Evolutionary conservation across 2,329 filamentous ascomycete species (phyloP).

Genomic region (Pseudogymnoascus sp.): DNA sequence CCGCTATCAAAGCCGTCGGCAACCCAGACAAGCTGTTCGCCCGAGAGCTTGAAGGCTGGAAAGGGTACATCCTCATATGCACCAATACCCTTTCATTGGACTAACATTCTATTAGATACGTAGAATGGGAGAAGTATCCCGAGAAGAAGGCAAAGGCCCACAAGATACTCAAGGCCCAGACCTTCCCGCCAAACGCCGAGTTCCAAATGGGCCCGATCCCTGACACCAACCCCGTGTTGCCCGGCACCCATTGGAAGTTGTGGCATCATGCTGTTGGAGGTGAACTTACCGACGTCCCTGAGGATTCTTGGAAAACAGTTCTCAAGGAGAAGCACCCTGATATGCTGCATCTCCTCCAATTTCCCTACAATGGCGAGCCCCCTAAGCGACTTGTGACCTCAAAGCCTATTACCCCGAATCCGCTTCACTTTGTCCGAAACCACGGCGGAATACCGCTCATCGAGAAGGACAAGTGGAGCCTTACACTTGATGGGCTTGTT

Average conservation of each 20-base stretch:
- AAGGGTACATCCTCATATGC: slow-evolving; percentile 30
- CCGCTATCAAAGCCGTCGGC: slow-evolving; percentile 35
- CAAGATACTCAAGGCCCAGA: slow-evolving; percentile 45
- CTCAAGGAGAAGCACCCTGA: slow-evolving; percentile 50
- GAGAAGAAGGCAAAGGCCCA: slow-evolving; percentile 57
- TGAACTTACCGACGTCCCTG: slow-evolving; percentile 41
- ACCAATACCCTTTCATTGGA: not conserved
- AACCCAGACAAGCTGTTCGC: slow-evolving; percentile 34
- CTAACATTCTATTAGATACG: slow-evolving; percentile 35
- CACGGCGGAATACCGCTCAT: slow-evolving; percentile 66
- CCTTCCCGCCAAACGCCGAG: slow-evolving; percentile 42
- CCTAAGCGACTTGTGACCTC: slow-evolving; percentile 51
- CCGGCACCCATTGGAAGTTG: slow-evolving; percentile 49
- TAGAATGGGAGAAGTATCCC: slow-evolving; percentile 65
- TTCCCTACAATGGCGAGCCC: slow-evolving; percentile 58
- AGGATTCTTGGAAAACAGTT: slow-evolving; percentile 51
- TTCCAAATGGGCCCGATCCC: slow-evolving; percentile 51
- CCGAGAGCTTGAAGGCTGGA: slow-evolving; percentile 40
- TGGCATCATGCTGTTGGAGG: slow-evolving; percentile 49
- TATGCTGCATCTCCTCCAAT: slow-evolving; percentile 56
- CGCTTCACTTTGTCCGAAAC: slow-evolving; percentile 61
- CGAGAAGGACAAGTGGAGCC: slow-evolving; percentile 45
- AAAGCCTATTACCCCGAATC: slow-evolving; percentile 52
- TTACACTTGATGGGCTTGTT: slow-evolving; percentile 55
- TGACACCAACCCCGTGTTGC: slow-evolving; percentile 49